phyloP scores from a whole-genome alignment of 768 basidiomycete genomes.

The Rhizopogon roseolus region DNA sequence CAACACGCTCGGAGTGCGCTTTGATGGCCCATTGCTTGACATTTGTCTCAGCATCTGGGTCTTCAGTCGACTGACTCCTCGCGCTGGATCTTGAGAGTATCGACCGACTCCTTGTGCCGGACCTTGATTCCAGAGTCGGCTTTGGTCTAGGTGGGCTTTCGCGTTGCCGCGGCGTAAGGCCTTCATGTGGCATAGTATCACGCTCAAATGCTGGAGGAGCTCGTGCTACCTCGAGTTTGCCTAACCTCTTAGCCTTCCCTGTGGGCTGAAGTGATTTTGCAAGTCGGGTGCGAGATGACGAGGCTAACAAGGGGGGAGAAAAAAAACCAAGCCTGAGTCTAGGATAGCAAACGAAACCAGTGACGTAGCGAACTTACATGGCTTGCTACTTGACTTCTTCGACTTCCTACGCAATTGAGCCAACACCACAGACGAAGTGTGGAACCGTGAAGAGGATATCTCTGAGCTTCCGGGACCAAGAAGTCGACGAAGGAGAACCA shows the following conservation, averaged over 20 bases:
- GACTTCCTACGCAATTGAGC: background rate
- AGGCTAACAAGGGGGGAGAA: background rate
- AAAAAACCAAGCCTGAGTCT: background rate
- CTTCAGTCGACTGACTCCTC: background rate
- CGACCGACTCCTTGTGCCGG: background rate
- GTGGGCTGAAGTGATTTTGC: conserved; percentile 23
- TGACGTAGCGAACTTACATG: background rate
- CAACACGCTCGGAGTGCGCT: conserved; percentile 9
- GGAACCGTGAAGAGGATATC: background rate
- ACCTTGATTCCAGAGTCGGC: background rate
- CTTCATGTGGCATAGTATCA: conserved; percentile 14
- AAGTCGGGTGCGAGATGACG: conserved; percentile 11
- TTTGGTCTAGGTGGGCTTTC: background rate
- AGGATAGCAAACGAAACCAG: background rate
- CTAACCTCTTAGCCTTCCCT: conserved; percentile 20
- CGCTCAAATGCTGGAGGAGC: conserved; percentile 12
- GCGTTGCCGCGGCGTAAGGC: conserved; percentile 5
- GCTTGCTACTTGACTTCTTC: background rate
- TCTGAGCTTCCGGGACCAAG: background rate
- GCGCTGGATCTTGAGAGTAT: background rate
- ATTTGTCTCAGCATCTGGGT: background rate
- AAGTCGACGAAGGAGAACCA: background rate
- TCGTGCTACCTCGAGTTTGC: conserved; percentile 21
- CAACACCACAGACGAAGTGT: background rate
- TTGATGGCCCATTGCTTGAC: conserved; percentile 6